Percentiles rank a stretch among this genome's conserved stretches.
These are phyloP conservation scores for Verbena officinalis DNA, from an alignment of 257 asterid genomes.

Conservation along the genomic window DNA sequence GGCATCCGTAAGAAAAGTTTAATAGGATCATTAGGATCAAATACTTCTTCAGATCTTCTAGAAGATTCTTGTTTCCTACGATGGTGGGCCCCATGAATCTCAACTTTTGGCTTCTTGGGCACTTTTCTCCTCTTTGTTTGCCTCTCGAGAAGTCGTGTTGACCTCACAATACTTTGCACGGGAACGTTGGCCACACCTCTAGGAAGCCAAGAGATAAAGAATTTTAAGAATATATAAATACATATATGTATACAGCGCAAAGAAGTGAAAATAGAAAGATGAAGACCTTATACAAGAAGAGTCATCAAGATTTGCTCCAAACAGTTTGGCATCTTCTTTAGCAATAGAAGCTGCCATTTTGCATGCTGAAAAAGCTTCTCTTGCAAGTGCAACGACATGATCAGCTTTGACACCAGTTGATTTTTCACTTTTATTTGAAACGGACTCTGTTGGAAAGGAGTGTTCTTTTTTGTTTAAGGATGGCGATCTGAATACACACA, in stretches of 20 bases:
- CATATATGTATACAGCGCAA: not conserved
- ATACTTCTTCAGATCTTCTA: constrained; percentile 42
- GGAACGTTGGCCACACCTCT: constrained; percentile 42
- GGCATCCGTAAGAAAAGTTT: constrained; percentile 64
- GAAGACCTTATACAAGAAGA: constrained; percentile 47
- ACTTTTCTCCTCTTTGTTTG: constrained; percentile 58
- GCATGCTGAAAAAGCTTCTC: constrained; percentile 77
- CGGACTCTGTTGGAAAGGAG: constrained; percentile 28
- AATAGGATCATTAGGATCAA: constrained; percentile 65
- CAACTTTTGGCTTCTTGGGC: constrained; percentile 47
- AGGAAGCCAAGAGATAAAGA: constrained; percentile 27
- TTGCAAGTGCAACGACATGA: constrained; percentile 67
- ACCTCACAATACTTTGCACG: constrained; percentile 57
- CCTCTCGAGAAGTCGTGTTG: constrained; percentile 78
- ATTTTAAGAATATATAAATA: constrained; percentile 6
- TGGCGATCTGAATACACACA: constrained; percentile 55
- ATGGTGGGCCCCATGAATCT: constrained; percentile 45
- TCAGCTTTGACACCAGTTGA: constrained; percentile 48
- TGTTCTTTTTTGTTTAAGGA: constrained; percentile 43
- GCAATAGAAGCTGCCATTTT: constrained; percentile 64
- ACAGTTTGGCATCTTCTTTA: constrained; percentile 47
- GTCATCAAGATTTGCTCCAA: constrained; percentile 37
- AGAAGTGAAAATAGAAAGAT: constrained; percentile 15
- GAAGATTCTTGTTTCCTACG: constrained; percentile 42
- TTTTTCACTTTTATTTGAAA: constrained; percentile 35